Base-by-base conservation (phyloP, 495 filamentous ascomycete species). In the Xylaria nigripes region DNA sequence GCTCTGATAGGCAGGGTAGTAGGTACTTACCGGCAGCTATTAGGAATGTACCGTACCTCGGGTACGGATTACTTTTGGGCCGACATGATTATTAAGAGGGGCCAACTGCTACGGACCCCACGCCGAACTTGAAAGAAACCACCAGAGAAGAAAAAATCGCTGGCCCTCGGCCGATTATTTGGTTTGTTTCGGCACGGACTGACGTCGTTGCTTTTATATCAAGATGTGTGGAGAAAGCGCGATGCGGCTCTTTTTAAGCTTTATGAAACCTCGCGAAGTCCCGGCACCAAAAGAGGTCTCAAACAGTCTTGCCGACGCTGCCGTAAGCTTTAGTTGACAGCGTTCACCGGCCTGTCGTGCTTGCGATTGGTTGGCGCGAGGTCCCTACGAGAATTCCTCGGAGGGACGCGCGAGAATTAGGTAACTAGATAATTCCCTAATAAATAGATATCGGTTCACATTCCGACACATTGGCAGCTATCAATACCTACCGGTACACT, bases 201-300 rank as follows among this genome's bases (percentile, higher is more conserved):
- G 57, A 60, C 49, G 50, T 58, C 55, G 58, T 62, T 34, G 47
- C 43, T 55, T 64, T 61, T 61, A 53, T 54, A 54, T 50, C 45
- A 10, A n/a, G 46, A 60, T 41, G 49, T 61, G 64, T 64, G 64
- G 55, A 59, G 64, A 64, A n/a, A 61, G 32, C 0, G 46, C 25
- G 22, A 62, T 64, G 64, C 64, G 64, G 64, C 61, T 67, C 64
- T 57, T 62, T 56, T 56, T 54, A 49, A 60, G 54, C 61, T 64
- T 64, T 60, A 62, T 60, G 61, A 61, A 62, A 64, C 61, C 54
- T 58, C 64, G 63, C 59, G 45, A 52, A 62, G 54, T 64, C 59
- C 61, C 61, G 64, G 55, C 48, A 50, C 45, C 45, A 47, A 36
- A 62, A 61, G 64, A 60, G 27, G 49, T 50, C 61, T 67, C 57